These are phyloP conservation scores for Sisymbrium altissimum DNA, from an alignment of 345 rosid species.

Conservation along the genomic window DNA sequence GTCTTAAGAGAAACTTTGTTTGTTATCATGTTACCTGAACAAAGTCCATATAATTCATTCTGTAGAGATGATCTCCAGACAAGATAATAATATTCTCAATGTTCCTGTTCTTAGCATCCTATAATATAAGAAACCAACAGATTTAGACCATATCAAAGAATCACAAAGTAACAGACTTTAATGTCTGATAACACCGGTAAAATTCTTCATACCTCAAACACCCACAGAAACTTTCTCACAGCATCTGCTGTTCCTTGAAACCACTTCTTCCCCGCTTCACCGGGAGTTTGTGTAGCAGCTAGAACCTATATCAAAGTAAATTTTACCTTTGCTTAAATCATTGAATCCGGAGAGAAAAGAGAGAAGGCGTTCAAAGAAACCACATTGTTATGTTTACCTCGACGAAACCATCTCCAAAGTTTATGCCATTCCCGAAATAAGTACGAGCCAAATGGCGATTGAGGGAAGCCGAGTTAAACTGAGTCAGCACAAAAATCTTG, in stretches of 20 bases:
- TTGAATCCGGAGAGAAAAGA: background rate
- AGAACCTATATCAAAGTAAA: conserved; percentile 55
- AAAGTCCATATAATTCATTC: conserved; percentile 88
- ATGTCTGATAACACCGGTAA: background rate
- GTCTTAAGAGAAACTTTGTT: background rate
- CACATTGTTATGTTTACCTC: conserved; percentile 51
- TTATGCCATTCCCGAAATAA: conserved; percentile 84
- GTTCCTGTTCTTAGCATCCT: conserved; percentile 87
- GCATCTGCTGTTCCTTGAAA: conserved; percentile 99
- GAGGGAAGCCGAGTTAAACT: conserved; percentile 93
- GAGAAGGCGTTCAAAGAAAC: background rate
- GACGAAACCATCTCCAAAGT: conserved; percentile 94
- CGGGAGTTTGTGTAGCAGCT: conserved; percentile 97
- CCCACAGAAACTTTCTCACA: conserved; percentile 92
- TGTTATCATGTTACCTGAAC: conserved; percentile 49
- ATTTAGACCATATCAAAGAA: background rate
- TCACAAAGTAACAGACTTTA: background rate
- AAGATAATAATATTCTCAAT: conserved; percentile 73
- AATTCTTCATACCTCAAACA: conserved; percentile 68
- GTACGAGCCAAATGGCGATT: conserved; percentile 90
- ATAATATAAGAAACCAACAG: conserved; percentile 14
- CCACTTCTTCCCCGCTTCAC: conserved; percentile 88
- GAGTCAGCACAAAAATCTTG: conserved; percentile 92
- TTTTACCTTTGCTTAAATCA: background rate
- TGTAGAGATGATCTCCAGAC: conserved; percentile 89